These are phyloP conservation scores for Liriodendron chinense DNA, from an alignment of 164 flowering plant genomes.

Conservation along the genomic window DNA sequence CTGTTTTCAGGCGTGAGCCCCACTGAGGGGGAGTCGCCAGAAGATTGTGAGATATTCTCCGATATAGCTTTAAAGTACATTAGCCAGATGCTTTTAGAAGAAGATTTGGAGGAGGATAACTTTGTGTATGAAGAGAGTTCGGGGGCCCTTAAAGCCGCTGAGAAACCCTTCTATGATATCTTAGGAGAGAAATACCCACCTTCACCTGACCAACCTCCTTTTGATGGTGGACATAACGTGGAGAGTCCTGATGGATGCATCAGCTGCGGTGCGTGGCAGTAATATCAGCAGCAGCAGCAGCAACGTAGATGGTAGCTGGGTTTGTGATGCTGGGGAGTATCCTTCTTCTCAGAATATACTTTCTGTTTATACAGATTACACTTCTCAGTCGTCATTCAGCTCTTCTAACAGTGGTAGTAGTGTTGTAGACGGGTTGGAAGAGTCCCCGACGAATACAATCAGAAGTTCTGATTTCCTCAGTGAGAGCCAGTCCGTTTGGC, in stretches of 20 bases:
- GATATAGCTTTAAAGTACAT: constrained; percentile 68
- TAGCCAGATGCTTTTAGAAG: constrained; percentile 87
- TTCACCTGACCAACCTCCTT: constrained; percentile 37
- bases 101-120: constrained; percentile 74
- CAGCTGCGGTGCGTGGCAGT: not conserved
- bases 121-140: constrained; percentile 75
- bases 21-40: constrained; percentile 36
- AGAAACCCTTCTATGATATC: constrained; percentile 76
- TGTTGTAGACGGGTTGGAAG: constrained; percentile 37
- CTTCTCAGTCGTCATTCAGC: constrained; percentile 33
- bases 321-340: constrained; percentile 14
- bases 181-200: constrained; percentile 75
- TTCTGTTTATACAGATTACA: constrained; percentile 7
- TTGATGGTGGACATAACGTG: constrained; percentile 20
- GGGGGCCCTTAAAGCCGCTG: constrained; percentile 69
- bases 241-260: constrained; percentile 21
- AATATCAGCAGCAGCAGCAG: constrained; percentile 10
- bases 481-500: constrained; percentile 52
- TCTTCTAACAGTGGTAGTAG: constrained; percentile 32
- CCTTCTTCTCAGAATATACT: constrained; percentile 6
- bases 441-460: constrained; percentile 44
- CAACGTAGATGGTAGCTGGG: constrained; percentile 20
- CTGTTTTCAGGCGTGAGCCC: constrained; percentile 20
- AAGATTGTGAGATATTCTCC: constrained; percentile 47
- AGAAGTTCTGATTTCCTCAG: constrained; percentile 34